Percentiles rank a stretch among this genome's conserved stretches.
Conservation (phyloP, 2,329 filamentous ascomycete genomes). For the Pyrenochaeta sp. region DNA sequence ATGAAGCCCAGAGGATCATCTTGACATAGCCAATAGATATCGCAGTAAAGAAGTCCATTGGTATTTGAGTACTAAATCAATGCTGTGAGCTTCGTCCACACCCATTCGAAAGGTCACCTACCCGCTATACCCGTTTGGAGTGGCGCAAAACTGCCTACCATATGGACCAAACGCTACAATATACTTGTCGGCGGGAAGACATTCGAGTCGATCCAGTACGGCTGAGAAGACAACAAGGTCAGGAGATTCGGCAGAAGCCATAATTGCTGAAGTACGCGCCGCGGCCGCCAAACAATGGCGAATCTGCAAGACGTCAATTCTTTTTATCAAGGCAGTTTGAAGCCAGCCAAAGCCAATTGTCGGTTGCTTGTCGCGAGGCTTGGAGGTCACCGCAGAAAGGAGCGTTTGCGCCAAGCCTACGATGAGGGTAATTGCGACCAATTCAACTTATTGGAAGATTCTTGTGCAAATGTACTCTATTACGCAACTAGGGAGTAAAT, state of each 20-base stretch:
- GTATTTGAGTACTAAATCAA: conserved; percentile 28
- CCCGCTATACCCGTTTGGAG: conserved; percentile 38
- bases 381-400: conserved; percentile 1
- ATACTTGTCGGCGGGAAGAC: conserved; percentile 30
- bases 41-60: conserved; percentile 13
- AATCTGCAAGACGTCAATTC: neutral
- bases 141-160: conserved; percentile 33
- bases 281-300: neutral
- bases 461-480: too few species aligned
- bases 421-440: neutral
- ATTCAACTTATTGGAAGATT: too few species aligned
- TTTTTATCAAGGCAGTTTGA: neutral
- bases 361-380: neutral
- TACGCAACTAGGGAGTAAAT: too few species aligned
- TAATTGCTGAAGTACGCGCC: neutral
- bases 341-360: neutral
- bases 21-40: conserved; percentile 13
- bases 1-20: conserved; percentile 37
- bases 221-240: conserved; percentile 5
- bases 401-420: conserved; percentile 23
- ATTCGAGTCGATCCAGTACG: conserved; percentile 22
- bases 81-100: conserved; percentile 2
- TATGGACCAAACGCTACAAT: conserved; percentile 35
- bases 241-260: conserved; percentile 4
- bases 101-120: conserved; percentile 12